Base-by-base conservation (phyloP, 805 yeast species). In the Scheffersomyces lignosus region DNA sequence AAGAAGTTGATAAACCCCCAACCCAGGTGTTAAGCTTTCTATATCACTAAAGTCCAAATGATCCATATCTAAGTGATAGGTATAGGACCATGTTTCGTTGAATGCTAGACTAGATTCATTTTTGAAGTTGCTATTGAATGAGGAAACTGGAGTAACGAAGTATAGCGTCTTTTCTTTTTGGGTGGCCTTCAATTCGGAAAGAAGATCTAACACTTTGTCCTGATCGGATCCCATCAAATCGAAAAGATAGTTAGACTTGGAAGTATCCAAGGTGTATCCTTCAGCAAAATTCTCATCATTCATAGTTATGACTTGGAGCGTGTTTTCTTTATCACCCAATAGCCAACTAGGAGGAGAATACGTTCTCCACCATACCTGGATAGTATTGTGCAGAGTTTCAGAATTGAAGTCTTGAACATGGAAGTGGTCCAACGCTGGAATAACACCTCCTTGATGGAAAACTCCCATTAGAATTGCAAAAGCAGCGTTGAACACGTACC, bases 301-400 rank as follows among this genome's bases (percentile, higher is more conserved):
- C 16, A 47, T 26, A 3, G 51, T 27, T 4, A 52, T 17, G 13
- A 47, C 40, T 33, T 54, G 52, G 7, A 48, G 27, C 1, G 48
- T 25, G 15, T 40, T 20, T 2, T 38, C 25, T 0, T 35, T 33
- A 36, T 73, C 49, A 2, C 70, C 71, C 20, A 83, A 63, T 38
- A 91, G 57, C 96, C 96, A 93, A 4, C 87, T 75, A 3, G 99
- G 98, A 0, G 98, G 97, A 3, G 87, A 77, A 50, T 91, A 93
- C 0, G 96, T 88, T 57, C 88, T 80, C 98, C 98, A 91, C 88
- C 95, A 91, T 4, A 91, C 52, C 24, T 78, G 73, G 0, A 78
- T 64, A 37, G 22, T 18, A 2, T 28, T 25, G 14, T 27, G 10
- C 0, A 27, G 13, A 14, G 30, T 20, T n/a, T n/a, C n/a, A n/a